A percentile compares a stretch with the other conserved stretches of the same genome.
Conservation (phyloP, 2,329 filamentous ascomycete species). For the Zopfia rhizophila region DNA sequence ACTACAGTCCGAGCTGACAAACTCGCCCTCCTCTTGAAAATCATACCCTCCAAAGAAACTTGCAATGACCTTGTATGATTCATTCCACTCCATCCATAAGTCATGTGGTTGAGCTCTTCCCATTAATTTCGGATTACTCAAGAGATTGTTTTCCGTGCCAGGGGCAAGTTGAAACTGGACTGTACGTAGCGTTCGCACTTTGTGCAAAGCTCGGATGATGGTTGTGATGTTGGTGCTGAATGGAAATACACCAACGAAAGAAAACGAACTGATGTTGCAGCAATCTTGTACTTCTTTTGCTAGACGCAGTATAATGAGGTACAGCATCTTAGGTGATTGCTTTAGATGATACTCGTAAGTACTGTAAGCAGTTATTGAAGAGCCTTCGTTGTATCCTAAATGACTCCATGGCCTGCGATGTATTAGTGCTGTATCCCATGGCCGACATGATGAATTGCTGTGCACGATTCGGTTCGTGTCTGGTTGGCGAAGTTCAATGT, state of each 20-base stretch:
- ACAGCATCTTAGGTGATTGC: constrained; percentile 70
- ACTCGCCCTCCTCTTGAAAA: constrained; percentile 31
- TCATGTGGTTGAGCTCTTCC: constrained; percentile 56
- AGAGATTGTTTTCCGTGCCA: constrained; percentile 49
- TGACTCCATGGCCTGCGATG: constrained; percentile 71
- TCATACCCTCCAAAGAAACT: constrained; percentile 34
- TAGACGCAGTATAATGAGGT: constrained; percentile 55
- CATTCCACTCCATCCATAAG: constrained; percentile 51
- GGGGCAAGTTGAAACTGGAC: constrained; percentile 57
- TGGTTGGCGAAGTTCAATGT: constrained; percentile 59
- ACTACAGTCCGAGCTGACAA: constrained; percentile 39
- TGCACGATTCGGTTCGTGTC: constrained; percentile 20
- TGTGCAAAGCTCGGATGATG: constrained; percentile 35
- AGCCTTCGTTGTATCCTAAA: constrained; percentile 78
- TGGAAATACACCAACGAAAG: constrained; percentile 75
- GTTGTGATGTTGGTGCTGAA: constrained; percentile 67
- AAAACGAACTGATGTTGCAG: constrained; percentile 58
- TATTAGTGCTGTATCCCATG: constrained; percentile 57
- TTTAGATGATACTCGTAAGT: constrained; percentile 77
- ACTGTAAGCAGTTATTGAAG: constrained; percentile 75
- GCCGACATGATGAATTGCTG: constrained; percentile 21
- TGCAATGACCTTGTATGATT: constrained; percentile 40
- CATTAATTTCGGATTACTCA: constrained; percentile 50
- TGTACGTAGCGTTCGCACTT: constrained; percentile 42
- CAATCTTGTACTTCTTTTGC: constrained; percentile 35